Base-by-base conservation (phyloP, 2,329 filamentous ascomycete species). In the Aspergillus carbonarius region DNA sequence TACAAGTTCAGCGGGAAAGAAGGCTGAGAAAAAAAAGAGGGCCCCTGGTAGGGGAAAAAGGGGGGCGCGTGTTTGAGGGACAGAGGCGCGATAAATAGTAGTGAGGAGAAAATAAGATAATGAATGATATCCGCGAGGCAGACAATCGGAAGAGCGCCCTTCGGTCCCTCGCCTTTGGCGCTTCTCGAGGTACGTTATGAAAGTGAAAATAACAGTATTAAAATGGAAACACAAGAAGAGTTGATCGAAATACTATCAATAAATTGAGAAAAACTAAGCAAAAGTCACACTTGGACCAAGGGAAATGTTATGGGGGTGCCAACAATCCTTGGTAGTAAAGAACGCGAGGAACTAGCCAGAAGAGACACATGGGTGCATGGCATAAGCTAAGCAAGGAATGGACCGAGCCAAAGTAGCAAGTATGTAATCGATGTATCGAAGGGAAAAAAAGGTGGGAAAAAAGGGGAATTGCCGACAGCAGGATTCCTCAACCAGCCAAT, bases 311-410 rank as follows among this genome's bases (percentile, higher is more conserved):
- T 23, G 6, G n/a, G 39, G 30, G 6, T 15, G 27, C 51, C 25
- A 34, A 54, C 51, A 42, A 54, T 40, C 37, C 25, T 17, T 13
- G 48, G 30, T 18, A 25, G 48, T 32, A 34, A 51, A 27, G 34
- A 35, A n/a, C 13, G 32, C 30, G 17, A 55, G 17, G 53, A n/a
- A 27, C 20, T 8, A 39, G 32, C 34, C 23, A 52, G 20, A 39
- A 15, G n/a, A 25, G 51, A 47, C 17, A 53, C 6, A 30, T 39
- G 18, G 23, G 25, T 18, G 42, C 42, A 34, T 50, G 48, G 34
- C 23, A 59, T 56, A 44, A 60, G 35, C 54, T 60, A 57, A 57
- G 58, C 60, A 57, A 59, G 56, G 57, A 56, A 53, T 37, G 54
- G 54, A 48, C 50, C 34, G 59, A 51, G 32, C 17, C 37, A 39